These are phyloP conservation scores for Aspergillus cejpii DNA, from an alignment of 2,329 filamentous ascomycete genomes.

Conservation along the genomic window DNA sequence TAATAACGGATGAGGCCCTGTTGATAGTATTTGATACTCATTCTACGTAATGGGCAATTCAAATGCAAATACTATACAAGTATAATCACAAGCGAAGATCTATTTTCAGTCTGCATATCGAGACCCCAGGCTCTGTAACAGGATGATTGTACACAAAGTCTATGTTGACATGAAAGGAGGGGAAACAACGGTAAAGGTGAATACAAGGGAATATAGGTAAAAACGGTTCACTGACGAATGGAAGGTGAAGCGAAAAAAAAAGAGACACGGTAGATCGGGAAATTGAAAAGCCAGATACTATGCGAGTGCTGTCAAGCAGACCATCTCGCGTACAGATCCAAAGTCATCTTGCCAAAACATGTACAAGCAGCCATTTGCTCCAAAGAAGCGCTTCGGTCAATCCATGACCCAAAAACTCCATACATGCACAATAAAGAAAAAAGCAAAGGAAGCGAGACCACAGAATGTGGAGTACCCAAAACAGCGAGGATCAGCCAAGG, in stretches of 20 bases:
- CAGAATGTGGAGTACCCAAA: neutral
- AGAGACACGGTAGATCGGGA: neutral
- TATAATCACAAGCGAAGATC: neutral
- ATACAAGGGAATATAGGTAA: slow-evolving; percentile 8
- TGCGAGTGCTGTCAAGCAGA: slow-evolving; percentile 13
- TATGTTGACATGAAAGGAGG: slow-evolving; percentile 18
- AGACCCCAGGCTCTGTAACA: slow-evolving; percentile 17
- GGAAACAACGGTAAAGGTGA: slow-evolving; percentile 1
- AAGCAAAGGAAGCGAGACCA: neutral
- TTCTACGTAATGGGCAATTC: too few species aligned
- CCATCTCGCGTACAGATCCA: slow-evolving; percentile 15
- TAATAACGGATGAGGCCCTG: too few species aligned
- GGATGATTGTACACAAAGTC: slow-evolving; percentile 16
- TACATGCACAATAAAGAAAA: slow-evolving; percentile 14
- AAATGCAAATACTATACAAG: too few species aligned
- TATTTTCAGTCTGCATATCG: slow-evolving; percentile 11
- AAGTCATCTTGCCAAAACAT: slow-evolving; percentile 21
- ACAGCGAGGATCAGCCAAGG: slow-evolving; percentile 5
- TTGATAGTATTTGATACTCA: too few species aligned
- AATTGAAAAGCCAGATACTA: slow-evolving; percentile 10
- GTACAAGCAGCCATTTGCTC: slow-evolving; percentile 19
- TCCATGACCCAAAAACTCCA: slow-evolving; percentile 21
- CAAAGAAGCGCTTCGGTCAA: slow-evolving; percentile 18
- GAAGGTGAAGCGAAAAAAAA: slow-evolving; percentile 8
- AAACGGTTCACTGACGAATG: slow-evolving; percentile 9